Percentiles rank a stretch among this genome's conserved stretches.
Evolutionary conservation across 139 green algal species (phyloP).

Genomic region (Spirogloea muscicola): DNA sequence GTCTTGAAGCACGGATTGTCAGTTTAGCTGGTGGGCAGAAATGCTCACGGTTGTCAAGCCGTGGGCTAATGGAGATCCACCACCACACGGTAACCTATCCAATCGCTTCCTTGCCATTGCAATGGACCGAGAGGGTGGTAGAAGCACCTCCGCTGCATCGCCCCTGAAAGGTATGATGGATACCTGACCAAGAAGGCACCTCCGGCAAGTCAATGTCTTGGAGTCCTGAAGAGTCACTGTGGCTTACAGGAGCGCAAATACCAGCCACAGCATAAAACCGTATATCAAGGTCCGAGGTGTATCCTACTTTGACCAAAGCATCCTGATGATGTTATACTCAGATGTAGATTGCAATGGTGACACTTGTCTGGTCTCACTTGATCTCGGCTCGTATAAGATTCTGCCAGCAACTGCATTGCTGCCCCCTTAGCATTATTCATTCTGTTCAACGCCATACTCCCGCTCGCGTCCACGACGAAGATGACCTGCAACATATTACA

Average conservation of each 20-base stretch:
- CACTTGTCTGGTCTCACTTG: no score
- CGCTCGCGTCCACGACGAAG: conserved; percentile 62
- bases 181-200: no score
- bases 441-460: conserved; percentile 97
- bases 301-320: no score
- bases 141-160: conserved; percentile 93
- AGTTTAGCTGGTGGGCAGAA: no score
- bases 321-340: no score
- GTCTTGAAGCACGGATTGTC: no score
- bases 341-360: no score
- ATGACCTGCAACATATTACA: conserved; percentile 56
- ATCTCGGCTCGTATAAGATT: conserved; percentile 91
- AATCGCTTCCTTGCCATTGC: conserved; percentile 91
- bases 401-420: conserved; percentile 85
- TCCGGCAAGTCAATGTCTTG: no score
- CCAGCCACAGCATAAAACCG: no score
- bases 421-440: conserved; percentile 97
- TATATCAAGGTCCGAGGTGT: no score
- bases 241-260: no score
- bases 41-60: conserved; percentile 69
- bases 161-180: conserved; percentile 97
- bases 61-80: conserved; percentile 93
- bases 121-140: conserved; percentile 96
- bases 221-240: no score
- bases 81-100: conserved; percentile 92